Evolutionary conservation across 345 rosid genomes (phyloP).

Genomic region (Pugionium cornutum): DNA sequence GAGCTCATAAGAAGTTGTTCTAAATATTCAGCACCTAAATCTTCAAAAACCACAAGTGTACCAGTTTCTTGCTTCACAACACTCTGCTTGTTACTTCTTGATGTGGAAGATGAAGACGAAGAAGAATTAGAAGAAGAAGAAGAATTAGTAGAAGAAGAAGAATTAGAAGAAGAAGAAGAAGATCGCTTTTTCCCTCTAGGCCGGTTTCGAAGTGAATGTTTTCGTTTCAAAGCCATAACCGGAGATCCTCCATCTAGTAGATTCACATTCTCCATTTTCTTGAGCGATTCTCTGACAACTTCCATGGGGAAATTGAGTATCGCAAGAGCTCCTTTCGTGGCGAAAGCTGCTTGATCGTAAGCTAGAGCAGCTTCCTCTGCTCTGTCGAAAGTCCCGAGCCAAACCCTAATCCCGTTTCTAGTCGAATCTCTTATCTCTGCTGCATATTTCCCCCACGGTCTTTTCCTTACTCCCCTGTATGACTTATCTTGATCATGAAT

Average conservation of each 20-base stretch:
- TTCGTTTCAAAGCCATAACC: constrained; percentile 57
- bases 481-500: constrained; percentile 42
- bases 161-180: constrained; percentile 14
- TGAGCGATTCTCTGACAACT: constrained; percentile 54
- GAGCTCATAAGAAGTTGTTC: constrained; percentile 68
- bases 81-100: constrained; percentile 36
- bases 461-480: constrained; percentile 64
- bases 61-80: constrained; percentile 33
- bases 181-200: constrained; percentile 40
- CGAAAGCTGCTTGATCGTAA: constrained; percentile 77
- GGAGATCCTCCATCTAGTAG: constrained; percentile 65
- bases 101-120: constrained; percentile 7
- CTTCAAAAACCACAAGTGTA: constrained; percentile 61
- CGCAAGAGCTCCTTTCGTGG: constrained; percentile 56
- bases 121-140: constrained; percentile 11
- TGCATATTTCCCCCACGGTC: constrained; percentile 80
- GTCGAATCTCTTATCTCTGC: constrained; percentile 82
- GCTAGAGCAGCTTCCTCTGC: constrained; percentile 78
- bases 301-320: constrained; percentile 64
- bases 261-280: constrained; percentile 48
- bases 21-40: constrained; percentile 67
- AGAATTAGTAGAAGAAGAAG: constrained; percentile 22
- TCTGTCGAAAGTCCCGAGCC: constrained; percentile 75
- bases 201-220: constrained; percentile 54
- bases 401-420: constrained; percentile 61